Conservation (phyloP, 2,329 filamentous ascomycete genomes). For the Diaporthe citrichinensis region DNA sequence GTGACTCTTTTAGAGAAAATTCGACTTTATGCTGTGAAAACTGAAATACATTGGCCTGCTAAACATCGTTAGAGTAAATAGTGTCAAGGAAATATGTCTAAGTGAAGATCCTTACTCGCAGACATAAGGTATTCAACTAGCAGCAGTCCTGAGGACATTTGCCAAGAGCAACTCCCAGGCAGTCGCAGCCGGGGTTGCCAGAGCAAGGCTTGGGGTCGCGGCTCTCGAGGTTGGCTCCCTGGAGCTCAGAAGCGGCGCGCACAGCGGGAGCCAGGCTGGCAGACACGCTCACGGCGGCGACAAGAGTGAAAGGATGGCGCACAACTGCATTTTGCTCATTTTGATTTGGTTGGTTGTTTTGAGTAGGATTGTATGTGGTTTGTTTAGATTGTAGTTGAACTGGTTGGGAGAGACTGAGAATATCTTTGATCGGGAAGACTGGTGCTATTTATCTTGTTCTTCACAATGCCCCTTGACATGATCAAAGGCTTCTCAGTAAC, state of each 20-base stretch:
- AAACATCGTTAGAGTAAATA: not conserved
- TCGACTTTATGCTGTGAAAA: not conserved
- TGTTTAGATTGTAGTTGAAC: not conserved
- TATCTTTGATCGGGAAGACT: not conserved
- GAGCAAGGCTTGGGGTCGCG: slow-evolving; percentile 21
- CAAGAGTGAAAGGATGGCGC: slow-evolving; percentile 1
- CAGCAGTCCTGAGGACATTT: not conserved
- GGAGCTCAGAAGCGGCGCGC: slow-evolving; percentile 4
- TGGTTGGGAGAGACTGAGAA: not conserved
- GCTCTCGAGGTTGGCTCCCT: slow-evolving; percentile 3
- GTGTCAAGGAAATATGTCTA: not conserved
- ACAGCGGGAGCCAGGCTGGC: slow-evolving; percentile 23
- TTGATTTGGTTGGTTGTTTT: not conserved
- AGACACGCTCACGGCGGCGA: slow-evolving; percentile 19
- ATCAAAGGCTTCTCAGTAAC: not conserved
- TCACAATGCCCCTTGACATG: not conserved
- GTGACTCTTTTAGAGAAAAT: too few relatives aligned
- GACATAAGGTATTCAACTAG: not conserved
- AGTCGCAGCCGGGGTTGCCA: slow-evolving; percentile 13
- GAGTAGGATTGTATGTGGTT: not conserved
- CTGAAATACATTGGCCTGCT: not conserved
- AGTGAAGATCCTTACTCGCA: not conserved
- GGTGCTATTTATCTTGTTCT: not conserved
- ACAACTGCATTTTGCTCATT: slow-evolving; percentile 27
- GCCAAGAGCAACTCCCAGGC: not conserved